Evolutionary conservation across 2,329 filamentous ascomycete species (phyloP).

Genomic region (Plectosphaerella cucumerina): DNA sequence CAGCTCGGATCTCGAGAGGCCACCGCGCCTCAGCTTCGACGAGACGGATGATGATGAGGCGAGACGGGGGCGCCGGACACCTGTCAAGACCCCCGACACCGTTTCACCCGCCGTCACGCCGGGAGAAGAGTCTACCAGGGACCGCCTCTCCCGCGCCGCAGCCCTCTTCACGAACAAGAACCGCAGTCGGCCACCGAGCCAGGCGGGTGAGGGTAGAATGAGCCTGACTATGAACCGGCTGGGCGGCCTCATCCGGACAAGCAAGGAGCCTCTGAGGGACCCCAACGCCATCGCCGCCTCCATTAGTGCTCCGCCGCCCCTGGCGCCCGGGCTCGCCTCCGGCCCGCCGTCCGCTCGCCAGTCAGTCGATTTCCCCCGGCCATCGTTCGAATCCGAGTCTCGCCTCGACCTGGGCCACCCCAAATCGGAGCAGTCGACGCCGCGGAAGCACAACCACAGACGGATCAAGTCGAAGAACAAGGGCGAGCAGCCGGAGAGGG

Average conservation of each 20-base stretch:
- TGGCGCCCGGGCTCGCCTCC: not conserved
- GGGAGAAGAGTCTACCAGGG: conserved; percentile 48
- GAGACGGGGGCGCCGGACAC: conserved; percentile 20
- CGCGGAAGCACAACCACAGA: conserved; percentile 25
- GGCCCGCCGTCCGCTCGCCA: not conserved
- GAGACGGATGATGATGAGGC: not conserved
- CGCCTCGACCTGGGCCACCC: not conserved
- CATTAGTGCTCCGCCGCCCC: conserved; percentile 5
- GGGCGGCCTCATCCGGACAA: conserved; percentile 45
- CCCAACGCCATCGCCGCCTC: conserved; percentile 11
- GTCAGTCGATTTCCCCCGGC: not conserved
- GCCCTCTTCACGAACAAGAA: conserved; percentile 45
- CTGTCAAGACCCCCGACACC: conserved; percentile 28
- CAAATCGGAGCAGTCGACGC: conserved; percentile 2
- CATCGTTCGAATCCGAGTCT: conserved; percentile 4
- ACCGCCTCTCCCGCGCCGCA: conserved; percentile 54
- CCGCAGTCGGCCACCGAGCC: conserved; percentile 54
- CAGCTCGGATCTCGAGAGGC: conserved; percentile 49
- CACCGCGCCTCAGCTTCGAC: conserved; percentile 42
- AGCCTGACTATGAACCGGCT: conserved; percentile 55
- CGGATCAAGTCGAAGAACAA: conserved; percentile 32
- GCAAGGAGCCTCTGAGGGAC: conserved; percentile 43
- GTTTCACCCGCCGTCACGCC: conserved; percentile 38
- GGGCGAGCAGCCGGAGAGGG: conserved; percentile 33
- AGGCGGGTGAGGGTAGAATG: conserved; percentile 54